A percentile compares a stretch with the other conserved stretches of the same genome.
phyloP scores from a whole-genome alignment of 192 early-diverging fungal species.

The Backusella circina region DNA sequence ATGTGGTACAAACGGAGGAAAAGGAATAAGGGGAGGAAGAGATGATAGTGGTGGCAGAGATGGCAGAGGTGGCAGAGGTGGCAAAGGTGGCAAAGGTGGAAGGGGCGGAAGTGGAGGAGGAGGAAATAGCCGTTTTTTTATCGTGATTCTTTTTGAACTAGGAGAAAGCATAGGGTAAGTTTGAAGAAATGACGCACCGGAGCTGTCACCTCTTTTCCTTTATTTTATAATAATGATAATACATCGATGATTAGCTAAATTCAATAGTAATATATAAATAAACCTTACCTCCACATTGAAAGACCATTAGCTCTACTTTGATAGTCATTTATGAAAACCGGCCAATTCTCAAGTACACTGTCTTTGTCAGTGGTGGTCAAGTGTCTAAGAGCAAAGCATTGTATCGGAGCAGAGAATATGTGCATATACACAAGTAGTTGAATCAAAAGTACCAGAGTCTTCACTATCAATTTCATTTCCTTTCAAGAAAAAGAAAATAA shows the following conservation, averaged over 20 bases:
- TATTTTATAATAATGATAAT: too few relatives aligned
- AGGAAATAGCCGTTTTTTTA: neutral
- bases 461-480: neutral
- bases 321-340: neutral
- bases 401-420: neutral
- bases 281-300: neutral
- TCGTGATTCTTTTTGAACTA: neutral
- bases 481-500: neutral
- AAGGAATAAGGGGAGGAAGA: neutral
- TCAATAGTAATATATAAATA: neutral
- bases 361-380: neutral
- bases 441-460: neutral
- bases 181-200: neutral
- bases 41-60: neutral
- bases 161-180: neutral
- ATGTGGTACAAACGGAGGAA: neutral
- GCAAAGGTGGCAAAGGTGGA: neutral
- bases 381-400: neutral
- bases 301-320: neutral
- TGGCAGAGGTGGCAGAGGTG: neutral
- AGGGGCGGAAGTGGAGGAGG: neutral
- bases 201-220: neutral
- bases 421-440: neutral
- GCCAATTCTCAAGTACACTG: neutral
- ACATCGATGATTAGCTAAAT: neutral